Percentiles rank a stretch among this genome's conserved stretches.
Conservation (phyloP, 2,329 filamentous ascomycete species). For the Diaporthe australafricana region DNA sequence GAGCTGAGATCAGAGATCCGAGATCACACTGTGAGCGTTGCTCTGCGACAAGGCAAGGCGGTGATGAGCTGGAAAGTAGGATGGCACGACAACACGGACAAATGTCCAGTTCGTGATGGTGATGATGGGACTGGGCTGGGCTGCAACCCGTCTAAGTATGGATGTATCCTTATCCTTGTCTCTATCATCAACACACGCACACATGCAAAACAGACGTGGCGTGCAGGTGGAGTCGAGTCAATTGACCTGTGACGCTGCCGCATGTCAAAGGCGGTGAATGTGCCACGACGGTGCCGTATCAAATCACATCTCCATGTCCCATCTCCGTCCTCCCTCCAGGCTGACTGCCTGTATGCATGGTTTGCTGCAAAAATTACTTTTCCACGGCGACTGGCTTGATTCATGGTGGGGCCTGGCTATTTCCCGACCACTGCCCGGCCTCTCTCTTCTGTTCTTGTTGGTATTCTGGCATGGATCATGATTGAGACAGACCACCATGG, state of each 20-base stretch:
- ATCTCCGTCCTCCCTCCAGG: background rate
- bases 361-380: constrained; percentile 11
- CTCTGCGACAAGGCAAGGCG: too few species aligned
- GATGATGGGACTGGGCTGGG: background rate
- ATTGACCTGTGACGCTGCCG: constrained; percentile 28
- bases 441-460: background rate
- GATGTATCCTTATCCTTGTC: background rate
- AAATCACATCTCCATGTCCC: constrained; percentile 8
- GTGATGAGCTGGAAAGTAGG: too few species aligned
- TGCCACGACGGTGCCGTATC: constrained; percentile 21
- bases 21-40: background rate
- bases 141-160: background rate
- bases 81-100: background rate
- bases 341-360: constrained; percentile 5
- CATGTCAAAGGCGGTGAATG: constrained; percentile 27
- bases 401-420: constrained; percentile 12
- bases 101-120: too few species aligned
- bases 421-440: constrained; percentile 16
- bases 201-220: constrained; percentile 11
- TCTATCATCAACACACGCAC: background rate
- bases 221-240: constrained; percentile 25
- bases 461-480: background rate
- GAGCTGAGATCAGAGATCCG: constrained; percentile 1
- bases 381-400: constrained; percentile 13
- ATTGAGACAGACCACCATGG: background rate